Evolutionary conservation across 192 early-diverging fungal species (phyloP).

Genomic region (Coemansia sp.): DNA sequence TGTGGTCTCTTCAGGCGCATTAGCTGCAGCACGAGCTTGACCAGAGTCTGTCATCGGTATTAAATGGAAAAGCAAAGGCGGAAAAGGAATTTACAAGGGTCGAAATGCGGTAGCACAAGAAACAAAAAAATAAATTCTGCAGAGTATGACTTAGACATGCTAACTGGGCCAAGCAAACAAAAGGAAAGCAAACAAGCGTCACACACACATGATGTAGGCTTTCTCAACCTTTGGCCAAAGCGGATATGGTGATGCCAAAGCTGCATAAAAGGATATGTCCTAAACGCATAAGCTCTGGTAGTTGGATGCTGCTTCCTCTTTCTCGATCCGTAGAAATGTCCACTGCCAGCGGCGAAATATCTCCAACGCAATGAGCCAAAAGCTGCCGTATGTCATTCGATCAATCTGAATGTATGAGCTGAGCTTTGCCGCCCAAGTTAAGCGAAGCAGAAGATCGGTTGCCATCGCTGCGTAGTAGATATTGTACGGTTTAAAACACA

Average conservation of each 20-base stretch:
- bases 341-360: constrained; percentile 89
- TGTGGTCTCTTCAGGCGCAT: constrained; percentile 9
- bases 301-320: constrained; percentile 24
- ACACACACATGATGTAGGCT: neutral
- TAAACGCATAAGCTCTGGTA: neutral
- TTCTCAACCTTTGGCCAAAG: neutral
- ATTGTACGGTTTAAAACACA: constrained; percentile 62
- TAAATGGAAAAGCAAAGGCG: too few relatives aligned
- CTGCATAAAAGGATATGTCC: too few relatives aligned
- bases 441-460: constrained; percentile 77
- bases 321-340: constrained; percentile 90
- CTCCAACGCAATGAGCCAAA: constrained; percentile 79
- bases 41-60: neutral
- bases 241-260: neutral
- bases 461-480: constrained; percentile 81
- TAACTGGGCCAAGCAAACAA: neutral
- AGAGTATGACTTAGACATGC: neutral
- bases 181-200: neutral
- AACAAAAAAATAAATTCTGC: constrained; percentile 4
- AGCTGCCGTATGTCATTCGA: constrained; percentile 65
- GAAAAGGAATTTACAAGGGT: neutral
- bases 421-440: constrained; percentile 83
- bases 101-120: neutral
- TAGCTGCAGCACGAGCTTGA: neutral
- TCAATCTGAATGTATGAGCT: constrained; percentile 62